These are phyloP conservation scores for Hymenoscyphus occultus DNA, from an alignment of 2,329 filamentous ascomycete species.

Conservation along the genomic window DNA sequence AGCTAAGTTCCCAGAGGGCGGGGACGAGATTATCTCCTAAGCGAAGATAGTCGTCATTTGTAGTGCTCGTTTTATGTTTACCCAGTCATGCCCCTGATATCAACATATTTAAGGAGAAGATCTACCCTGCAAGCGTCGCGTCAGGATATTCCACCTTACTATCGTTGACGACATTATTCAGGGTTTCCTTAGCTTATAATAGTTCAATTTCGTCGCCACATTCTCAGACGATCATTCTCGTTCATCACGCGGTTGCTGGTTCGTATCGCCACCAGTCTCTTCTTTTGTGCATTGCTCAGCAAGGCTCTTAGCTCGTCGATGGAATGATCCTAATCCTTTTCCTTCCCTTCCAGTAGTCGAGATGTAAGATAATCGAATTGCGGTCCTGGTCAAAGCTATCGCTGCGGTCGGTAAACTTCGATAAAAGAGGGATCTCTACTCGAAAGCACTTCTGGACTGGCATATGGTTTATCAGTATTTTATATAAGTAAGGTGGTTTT, in stretches of 20 bases:
- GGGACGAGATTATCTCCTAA: slow-evolving; percentile 19
- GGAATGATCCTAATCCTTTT: slow-evolving; percentile 15
- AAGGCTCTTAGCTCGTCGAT: slow-evolving; percentile 10
- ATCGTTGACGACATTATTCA: neutral
- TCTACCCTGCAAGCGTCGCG: slow-evolving; percentile 8
- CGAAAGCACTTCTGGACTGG: neutral
- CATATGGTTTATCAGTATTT: neutral
- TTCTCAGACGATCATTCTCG: neutral
- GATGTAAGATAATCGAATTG: slow-evolving; percentile 13
- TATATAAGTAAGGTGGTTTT: neutral
- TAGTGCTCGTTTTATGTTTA: no score
- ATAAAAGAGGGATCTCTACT: slow-evolving; percentile 16
- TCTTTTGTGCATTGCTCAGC: neutral
- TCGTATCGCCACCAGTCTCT: neutral
- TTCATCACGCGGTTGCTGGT: neutral
- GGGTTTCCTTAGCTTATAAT: neutral
- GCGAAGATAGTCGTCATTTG: slow-evolving; percentile 11
- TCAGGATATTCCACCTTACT: neutral
- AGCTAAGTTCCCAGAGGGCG: no score
- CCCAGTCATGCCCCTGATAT: slow-evolving; percentile 14
- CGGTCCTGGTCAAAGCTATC: slow-evolving; percentile 20
- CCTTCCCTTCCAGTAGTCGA: slow-evolving; percentile 14
- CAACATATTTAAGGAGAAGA: slow-evolving; percentile 14
- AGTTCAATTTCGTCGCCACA: neutral
- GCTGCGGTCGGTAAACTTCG: slow-evolving; percentile 15